Base-by-base conservation (phyloP, 495 filamentous ascomycete species). In the Staphylotrichum tortipilum region DNA sequence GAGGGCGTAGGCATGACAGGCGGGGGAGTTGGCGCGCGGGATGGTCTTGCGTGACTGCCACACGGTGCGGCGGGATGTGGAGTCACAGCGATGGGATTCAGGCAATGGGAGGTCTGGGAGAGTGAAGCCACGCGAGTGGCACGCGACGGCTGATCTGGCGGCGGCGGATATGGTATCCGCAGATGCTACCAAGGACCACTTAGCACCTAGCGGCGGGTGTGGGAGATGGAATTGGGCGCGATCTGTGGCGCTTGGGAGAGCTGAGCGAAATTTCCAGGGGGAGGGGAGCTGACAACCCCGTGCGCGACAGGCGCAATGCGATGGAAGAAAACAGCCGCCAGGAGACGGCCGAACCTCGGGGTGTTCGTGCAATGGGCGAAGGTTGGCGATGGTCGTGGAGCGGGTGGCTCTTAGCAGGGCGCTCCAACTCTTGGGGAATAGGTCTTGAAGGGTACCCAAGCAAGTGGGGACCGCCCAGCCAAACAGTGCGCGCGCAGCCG, bases 1-100 rank as follows among this genome's bases (percentile, higher is more conserved):
- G 74, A 75, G 15, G 75, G 73, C 31, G 73, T 77, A 54, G 76
- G 76, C 76, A 79, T 79, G 53, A 7, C 41, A 31, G 28, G 26
- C 28, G 26, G 41, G n/a, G n/a, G n/a, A 22, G 35, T 37, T 26
- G 36, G 44, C 30, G 38, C 23, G 18, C 10, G 36, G 44, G 22
- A n/a, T 2, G 44, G 14, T 24, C 33, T 26, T 15, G n/a, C 18
- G 30, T 15, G 4, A 30, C 51, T 44, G 36, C 28, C 12, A 26
- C 15, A 17, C 14, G 24, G 39, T 28, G 19, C n/a, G 18, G n/a
- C 8, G 39, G 35, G 26, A 11, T 19, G 22, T 51, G 33, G 7
- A 19, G 18, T 24, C 21, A n/a, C 3, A 2, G 35, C 19, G 49
- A 40, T 52, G 24, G 33, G 17, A 4, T 42, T 36, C 37, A 37